Base-by-base conservation (phyloP, 345 rosid genomes). In the Trapa incisa region DNA sequence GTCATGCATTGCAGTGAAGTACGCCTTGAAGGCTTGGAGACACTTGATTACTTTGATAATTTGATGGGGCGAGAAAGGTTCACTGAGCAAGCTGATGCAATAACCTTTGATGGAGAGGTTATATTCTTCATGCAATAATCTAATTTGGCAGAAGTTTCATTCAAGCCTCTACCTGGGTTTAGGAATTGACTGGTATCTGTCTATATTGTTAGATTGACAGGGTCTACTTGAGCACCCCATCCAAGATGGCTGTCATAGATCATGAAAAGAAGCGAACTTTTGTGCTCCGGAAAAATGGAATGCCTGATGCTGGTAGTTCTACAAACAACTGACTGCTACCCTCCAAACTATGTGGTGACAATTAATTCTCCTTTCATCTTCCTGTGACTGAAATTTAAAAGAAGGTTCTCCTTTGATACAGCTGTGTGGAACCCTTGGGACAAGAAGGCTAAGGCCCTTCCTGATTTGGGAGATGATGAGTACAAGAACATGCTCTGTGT, bases 391-490 rank as follows among this genome's bases (percentile, higher is more conserved):
- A 38, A 54, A 22, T 22, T 32, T 32, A 32, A 58, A 32, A 33
- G 43, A 41, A 50, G 54, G 10, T n/a, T 36, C 62, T 3, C 35
- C n/a, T 45, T 67, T 43, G 57, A 57, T 71, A 78, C 84, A 93
- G 97, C 73, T 77, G 86, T 88, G 42, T 90, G 96, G 98, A 93
- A 90, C 79, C 98, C 98, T 36, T 90, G 98, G 98, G 89, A 87
- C 81, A 88, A 78, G 69, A 90, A 76, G 85, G 88, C 92, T 37
- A 93, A 83, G 80, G 80, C 83, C 29, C 84, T 93, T 69, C 77
- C 82, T 16, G 98, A 93, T 67, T 64, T 93, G 81, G 97, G 97
- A 39, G 94, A 84, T 61, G 97, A 84, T 71, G 96, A 90, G 71
- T 93, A 93, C 83, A 87, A 85, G 67, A 79, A 82, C 67, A 88